Evolutionary conservation across 2,329 filamentous ascomycete species (phyloP).

Genomic region (Fusarium bulbicola): DNA sequence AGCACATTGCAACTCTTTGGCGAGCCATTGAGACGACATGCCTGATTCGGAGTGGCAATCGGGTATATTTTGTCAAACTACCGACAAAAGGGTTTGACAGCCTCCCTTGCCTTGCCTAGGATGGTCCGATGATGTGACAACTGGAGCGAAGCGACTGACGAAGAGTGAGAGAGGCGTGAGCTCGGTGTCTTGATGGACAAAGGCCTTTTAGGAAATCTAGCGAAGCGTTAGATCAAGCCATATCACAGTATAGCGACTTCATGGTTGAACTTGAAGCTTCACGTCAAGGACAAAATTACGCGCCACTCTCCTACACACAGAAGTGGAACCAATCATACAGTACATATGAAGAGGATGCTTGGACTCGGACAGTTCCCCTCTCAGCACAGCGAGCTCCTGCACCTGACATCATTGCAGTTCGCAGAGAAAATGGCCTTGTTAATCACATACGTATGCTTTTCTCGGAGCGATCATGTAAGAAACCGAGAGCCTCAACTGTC

Average conservation of each 20-base stretch:
- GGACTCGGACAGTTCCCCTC: not conserved
- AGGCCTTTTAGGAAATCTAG: not conserved
- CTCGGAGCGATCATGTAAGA: not conserved
- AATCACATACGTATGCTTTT: not conserved
- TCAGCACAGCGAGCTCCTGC: not conserved
- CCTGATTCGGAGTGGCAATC: conserved; percentile 10
- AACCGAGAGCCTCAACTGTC: conserved; percentile 3
- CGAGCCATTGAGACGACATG: conserved; percentile 4
- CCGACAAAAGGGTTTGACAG: conserved; percentile 18
- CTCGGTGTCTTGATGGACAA: not conserved
- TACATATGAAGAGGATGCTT: not conserved
- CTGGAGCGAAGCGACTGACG: not conserved
- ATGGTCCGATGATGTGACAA: not conserved
- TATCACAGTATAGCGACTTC: not conserved
- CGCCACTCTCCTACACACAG: not conserved
- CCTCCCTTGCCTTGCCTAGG: conserved; percentile 25
- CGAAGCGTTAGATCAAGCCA: not conserved
- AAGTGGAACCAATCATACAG: not conserved
- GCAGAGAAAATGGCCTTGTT: not conserved
- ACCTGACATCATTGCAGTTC: not conserved
- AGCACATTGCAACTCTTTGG: not conserved
- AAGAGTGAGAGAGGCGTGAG: not conserved
- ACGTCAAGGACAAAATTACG: not conserved
- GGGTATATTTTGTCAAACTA: conserved; percentile 19
- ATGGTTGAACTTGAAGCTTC: not conserved